Conservation (phyloP, 495 filamentous ascomycete species). For the Lophium mytilinum region DNA sequence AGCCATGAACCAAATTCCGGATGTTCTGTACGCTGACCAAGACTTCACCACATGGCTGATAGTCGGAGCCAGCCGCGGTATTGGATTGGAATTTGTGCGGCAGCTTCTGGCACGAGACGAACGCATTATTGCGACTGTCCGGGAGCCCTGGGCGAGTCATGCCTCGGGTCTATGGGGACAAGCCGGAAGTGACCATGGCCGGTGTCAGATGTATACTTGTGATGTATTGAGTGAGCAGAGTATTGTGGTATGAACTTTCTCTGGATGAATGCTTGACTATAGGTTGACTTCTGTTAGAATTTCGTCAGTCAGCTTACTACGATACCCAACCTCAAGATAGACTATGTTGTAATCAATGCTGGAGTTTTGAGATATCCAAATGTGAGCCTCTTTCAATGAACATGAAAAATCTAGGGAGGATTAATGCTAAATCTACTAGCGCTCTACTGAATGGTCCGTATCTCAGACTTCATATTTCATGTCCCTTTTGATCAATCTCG, state of each 20-base stretch:
- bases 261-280: neutral
- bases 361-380: slow-evolving; percentile 52
- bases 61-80: slow-evolving; percentile 50
- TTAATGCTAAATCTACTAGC: slow-evolving; percentile 26
- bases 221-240: slow-evolving; percentile 46
- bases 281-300: slow-evolving; percentile 14
- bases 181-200: slow-evolving; percentile 33
- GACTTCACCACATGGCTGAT: slow-evolving; percentile 43
- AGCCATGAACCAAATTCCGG: slow-evolving; percentile 28
- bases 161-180: slow-evolving; percentile 38
- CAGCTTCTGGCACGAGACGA: slow-evolving; percentile 43
- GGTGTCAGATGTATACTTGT: slow-evolving; percentile 41
- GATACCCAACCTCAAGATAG: slow-evolving; percentile 34
- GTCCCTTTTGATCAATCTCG: no score
- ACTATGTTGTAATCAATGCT: slow-evolving; percentile 48
- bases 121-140: slow-evolving; percentile 45
- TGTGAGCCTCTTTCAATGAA: slow-evolving; percentile 27
- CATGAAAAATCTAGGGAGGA: neutral
- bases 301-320: slow-evolving; percentile 31
- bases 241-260: slow-evolving; percentile 36
- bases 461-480: slow-evolving; percentile 3
- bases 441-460: slow-evolving; percentile 46
- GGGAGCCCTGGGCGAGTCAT: slow-evolving; percentile 32
- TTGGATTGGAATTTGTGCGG: slow-evolving; percentile 47
- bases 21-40: slow-evolving; percentile 24